Percentiles rank a stretch among this genome's conserved stretches.
phyloP scores from a whole-genome alignment of 768 basidiomycete species.

The Tricholoma saponaceum region DNA sequence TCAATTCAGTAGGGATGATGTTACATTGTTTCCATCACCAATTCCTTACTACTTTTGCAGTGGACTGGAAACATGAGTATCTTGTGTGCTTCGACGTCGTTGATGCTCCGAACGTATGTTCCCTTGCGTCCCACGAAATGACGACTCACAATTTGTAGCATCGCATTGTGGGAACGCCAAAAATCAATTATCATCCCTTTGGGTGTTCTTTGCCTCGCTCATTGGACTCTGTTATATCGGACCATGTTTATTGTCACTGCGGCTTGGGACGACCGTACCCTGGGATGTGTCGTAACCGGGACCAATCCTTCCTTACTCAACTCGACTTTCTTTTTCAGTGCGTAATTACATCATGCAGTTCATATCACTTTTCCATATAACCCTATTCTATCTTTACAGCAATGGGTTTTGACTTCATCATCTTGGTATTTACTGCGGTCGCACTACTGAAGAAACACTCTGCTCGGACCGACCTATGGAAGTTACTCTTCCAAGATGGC shows the following conservation, averaged over 20 bases:
- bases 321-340: constrained; percentile 68
- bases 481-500: constrained; percentile 69
- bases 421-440: constrained; percentile 51
- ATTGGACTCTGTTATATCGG: constrained; percentile 65
- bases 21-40: background rate
- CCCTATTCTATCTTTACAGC: constrained; percentile 32
- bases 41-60: constrained; percentile 25
- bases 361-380: background rate
- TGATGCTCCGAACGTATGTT: constrained; percentile 66
- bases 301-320: constrained; percentile 57
- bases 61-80: constrained; percentile 65
- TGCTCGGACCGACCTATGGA: constrained; percentile 58
- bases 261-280: constrained; percentile 37
- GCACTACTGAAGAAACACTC: constrained; percentile 51
- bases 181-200: constrained; percentile 46
- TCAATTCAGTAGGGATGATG: constrained; percentile 51
- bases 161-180: constrained; percentile 69
- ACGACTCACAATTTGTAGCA: constrained; percentile 29
- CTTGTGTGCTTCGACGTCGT: constrained; percentile 59
- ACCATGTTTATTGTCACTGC: constrained; percentile 67
- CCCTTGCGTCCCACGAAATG: background rate
- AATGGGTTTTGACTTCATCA: constrained; percentile 65
- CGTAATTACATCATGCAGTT: constrained; percentile 18
- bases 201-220: constrained; percentile 50
- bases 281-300: constrained; percentile 46